Evolutionary conservation across 257 asterid species (phyloP), one percentile per base, ranked within the genome.

Genomic region (Henckelia pumila): DNA sequence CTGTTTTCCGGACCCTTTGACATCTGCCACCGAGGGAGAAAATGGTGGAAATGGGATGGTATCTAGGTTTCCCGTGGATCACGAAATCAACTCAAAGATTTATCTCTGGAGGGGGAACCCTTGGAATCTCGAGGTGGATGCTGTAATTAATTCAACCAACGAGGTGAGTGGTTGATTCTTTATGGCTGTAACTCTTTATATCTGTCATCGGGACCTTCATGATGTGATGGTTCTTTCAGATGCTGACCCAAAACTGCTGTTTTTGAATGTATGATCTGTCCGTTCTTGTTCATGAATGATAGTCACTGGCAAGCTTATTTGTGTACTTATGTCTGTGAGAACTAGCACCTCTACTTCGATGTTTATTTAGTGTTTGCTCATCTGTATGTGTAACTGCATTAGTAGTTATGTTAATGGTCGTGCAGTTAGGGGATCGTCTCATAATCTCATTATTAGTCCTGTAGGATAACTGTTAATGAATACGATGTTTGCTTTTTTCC

Each of bases 81-180:
- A 70, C 52, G 96, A 89, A 44, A 78, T 89, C 58, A 89, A 87
- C 82, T 86, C 91, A 0, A 86, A 84, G 85, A 87, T 91, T 71
- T 89, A 89, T 82, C 87, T 89, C 70, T 91, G 98, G 98, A 87
- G 95, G 79, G 98, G 98, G 70, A 78, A 86, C 73, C 96, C 95
- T 8, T 91, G 98, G 98, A 83, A 89, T 85, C 95, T 91, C 29
- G 95, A 91, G 84, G 96, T 91, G 77, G 98, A 91, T 82, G 98
- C 94, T 56, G 98, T 91, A 59, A 96, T 90, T 69, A 90, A 90
- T 81, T 90, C 97, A 3, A 77, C 97, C 8, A 90, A 90, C 49
- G 97, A 91, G 95, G 98, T 87, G 73, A 80, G 78, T 52, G n/a
- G 53, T 65, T n/a, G 49, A 56, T 64, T 72, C 17, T 40, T 63